Evolutionary conservation across 1,284 basidiomycete genomes (phyloP), one percentile per base, ranked within the genome.

Genomic region (Puccinia horiana): DNA sequence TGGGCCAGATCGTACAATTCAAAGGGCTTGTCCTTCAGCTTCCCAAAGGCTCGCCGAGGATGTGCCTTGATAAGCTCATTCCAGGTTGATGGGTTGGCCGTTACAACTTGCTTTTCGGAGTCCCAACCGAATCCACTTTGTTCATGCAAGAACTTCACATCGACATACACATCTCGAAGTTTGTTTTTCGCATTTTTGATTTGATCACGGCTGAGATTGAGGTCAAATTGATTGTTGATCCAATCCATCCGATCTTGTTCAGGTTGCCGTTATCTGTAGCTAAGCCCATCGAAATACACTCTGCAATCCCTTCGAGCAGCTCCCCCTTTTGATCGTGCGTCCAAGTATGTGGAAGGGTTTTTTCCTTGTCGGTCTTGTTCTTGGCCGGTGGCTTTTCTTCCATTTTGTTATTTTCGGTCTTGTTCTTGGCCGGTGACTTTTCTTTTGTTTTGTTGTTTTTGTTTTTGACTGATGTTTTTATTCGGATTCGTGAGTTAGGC

Each of bases 51-150:
- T n/a, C 20, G 37, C 11, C 26, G 40, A 6, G 67, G 42, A 47
- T 70, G 67, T 6, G 67, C 11, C 18, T 44, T 20, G 26, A 70
- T 23, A 16, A 70, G 40, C 26, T 70, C 32, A 11, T 44, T 23
- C 67, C 37, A 70, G 32, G 14, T 32, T 63, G 26, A 11, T 63
- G 35, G 8, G 26, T 44, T 8, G 26, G 67, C 42, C 3, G 37
- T 70, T 26, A 11, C 9, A 26, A n/a, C 16, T 35, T 42, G 6
- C n/a, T n/a, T 29, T 18, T 9, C 37, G n/a, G 4, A 4, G 40
- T 70, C 67, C 67, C 67, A 70, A 5, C 67, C 67, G 47, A 70
- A 70, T 6, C 67, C 67, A 47, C 67, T 70, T 23, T 47, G 37
- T 1, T 70, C 20, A n/a, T 40, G 67, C 12, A 70, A 37, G 44